Conservation (phyloP, 495 filamentous ascomycete species). For the Margaritispora aquatica region DNA sequence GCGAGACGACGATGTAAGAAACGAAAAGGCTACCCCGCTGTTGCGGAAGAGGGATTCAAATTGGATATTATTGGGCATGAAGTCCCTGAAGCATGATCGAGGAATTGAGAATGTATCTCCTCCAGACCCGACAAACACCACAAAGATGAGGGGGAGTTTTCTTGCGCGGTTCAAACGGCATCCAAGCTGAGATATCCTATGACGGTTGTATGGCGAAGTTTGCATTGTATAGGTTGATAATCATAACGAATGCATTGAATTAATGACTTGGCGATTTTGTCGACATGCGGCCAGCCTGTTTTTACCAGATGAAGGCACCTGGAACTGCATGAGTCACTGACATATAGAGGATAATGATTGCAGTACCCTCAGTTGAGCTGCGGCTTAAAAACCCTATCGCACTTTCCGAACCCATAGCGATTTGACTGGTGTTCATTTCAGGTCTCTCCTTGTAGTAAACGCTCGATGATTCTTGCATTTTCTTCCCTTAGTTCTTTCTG, state of each 20-base stretch:
- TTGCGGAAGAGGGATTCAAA: constrained; percentile 14
- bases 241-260: not conserved
- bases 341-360: too few relatives aligned
- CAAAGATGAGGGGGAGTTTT: constrained; percentile 8
- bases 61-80: constrained; percentile 16
- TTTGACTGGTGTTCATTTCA: too few relatives aligned
- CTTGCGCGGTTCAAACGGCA: constrained; percentile 19
- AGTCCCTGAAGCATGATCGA: not conserved
- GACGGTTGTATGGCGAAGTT: not conserved
- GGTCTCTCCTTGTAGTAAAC: constrained; percentile 13
- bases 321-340: too few relatives aligned
- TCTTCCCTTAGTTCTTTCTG: constrained; percentile 18
- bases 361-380: too few relatives aligned
- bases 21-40: constrained; percentile 10
- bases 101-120: constrained; percentile 9
- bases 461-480: constrained; percentile 17
- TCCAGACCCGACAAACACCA: constrained; percentile 4
- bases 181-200: constrained; percentile 15
- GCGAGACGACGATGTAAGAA: constrained; percentile 10
- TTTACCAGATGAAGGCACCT: too few relatives aligned
- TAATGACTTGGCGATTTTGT: too few relatives aligned
- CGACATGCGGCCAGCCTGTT: too few relatives aligned
- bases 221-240: not conserved
- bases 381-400: too few relatives aligned
- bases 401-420: too few relatives aligned